Conservation (phyloP, 371 early-diverging fungal species). For the Saksenaea oblongispora region DNA sequence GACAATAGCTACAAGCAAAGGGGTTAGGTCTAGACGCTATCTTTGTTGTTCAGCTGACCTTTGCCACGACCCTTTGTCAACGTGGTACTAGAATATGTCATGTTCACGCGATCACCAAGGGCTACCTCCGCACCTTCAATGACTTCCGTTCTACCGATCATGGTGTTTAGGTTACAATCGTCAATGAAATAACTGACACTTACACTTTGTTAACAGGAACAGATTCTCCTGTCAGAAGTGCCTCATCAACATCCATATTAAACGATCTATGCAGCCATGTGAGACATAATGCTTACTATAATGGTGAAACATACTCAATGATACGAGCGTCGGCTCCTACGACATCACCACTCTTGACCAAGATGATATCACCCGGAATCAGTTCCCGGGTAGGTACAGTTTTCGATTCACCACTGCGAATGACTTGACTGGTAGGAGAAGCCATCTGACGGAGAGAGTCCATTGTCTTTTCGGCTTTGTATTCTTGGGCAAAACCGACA, state of each 20-base stretch:
- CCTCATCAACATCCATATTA: constrained; percentile 88
- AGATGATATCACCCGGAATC: constrained; percentile 88
- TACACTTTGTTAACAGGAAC: constrained; percentile 69
- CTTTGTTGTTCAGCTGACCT: constrained; percentile 3
- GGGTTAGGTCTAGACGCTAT: constrained; percentile 30
- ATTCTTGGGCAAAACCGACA: constrained; percentile 89
- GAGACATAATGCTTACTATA: too few species aligned
- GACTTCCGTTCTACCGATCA: constrained; percentile 13
- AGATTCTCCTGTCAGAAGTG: constrained; percentile 83
- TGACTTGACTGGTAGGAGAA: constrained; percentile 69
- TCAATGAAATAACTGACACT: neutral
- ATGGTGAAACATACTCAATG: constrained; percentile 58
- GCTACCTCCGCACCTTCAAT: constrained; percentile 38
- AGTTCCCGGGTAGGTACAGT: constrained; percentile 73
- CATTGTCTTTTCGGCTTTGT: constrained; percentile 86
- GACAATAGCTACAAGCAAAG: constrained; percentile 71
- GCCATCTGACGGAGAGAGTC: constrained; percentile 84
- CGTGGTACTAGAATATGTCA: constrained; percentile 60
- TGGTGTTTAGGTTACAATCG: too few species aligned
- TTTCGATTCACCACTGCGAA: constrained; percentile 78
- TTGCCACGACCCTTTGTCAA: constrained; percentile 52
- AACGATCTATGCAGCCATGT: constrained; percentile 39
- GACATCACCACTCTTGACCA: constrained; percentile 88
- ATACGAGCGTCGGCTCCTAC: constrained; percentile 91
- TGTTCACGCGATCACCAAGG: constrained; percentile 66